Percentiles rank a stretch among this genome's conserved stretches.
These are phyloP conservation scores for Trichosanthes cucumerina DNA, from an alignment of 306 rosid genomes.

Conservation along the genomic window DNA sequence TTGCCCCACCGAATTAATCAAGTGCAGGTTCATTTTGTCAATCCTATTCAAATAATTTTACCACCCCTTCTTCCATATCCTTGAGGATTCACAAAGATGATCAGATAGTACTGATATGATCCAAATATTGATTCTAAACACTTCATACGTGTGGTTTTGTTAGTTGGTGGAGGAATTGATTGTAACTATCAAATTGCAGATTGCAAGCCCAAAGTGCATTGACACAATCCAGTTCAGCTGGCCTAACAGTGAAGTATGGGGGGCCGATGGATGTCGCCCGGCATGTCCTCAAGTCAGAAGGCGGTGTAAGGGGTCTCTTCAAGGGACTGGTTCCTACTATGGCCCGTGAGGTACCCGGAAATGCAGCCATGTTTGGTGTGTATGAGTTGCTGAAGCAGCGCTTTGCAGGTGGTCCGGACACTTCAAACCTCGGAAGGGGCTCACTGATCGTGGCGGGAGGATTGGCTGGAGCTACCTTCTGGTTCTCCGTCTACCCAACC, in stretches of 20 bases:
- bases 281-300: slow-evolving; percentile 74
- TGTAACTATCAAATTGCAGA: slow-evolving; percentile 24
- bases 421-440: slow-evolving; percentile 69
- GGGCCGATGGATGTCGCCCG: slow-evolving; percentile 95
- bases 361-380: slow-evolving; percentile 88
- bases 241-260: slow-evolving; percentile 60
- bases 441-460: slow-evolving; percentile 82
- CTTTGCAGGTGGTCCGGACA: slow-evolving; percentile 77
- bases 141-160: background rate
- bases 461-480: slow-evolving; percentile 76
- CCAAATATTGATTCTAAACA: background rate
- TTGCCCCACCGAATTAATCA: slow-evolving; percentile 89
- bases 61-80: background rate
- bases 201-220: slow-evolving; percentile 92
- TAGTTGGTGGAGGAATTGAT: background rate
- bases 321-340: slow-evolving; percentile 82
- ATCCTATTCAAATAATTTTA: background rate
- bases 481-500: slow-evolving; percentile 74
- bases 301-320: slow-evolving; percentile 76
- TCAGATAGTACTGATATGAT: background rate
- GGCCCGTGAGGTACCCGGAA: slow-evolving; percentile 93
- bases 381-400: slow-evolving; percentile 65
- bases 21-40: slow-evolving; percentile 60
- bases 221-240: slow-evolving; percentile 40
- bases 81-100: background rate